These are phyloP conservation scores for Zalaria sp. DNA, from an alignment of 2,329 filamentous ascomycete species.

Conservation along the genomic window DNA sequence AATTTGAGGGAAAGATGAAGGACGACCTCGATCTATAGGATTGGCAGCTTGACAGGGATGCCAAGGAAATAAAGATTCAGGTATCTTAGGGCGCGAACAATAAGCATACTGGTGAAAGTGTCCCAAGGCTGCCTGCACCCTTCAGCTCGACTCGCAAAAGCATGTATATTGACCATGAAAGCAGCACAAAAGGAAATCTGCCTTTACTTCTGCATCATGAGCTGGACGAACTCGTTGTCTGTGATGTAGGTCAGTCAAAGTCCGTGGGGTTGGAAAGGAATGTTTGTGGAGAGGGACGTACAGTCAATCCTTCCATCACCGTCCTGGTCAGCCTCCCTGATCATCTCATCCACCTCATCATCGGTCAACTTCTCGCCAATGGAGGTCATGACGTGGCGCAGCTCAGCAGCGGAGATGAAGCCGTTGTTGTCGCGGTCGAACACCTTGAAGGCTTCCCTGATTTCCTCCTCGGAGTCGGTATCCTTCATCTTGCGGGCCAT, in stretches of 20 bases:
- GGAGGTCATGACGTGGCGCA: conserved; percentile 49
- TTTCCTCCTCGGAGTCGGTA: conserved; percentile 49
- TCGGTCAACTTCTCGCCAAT: conserved; percentile 52
- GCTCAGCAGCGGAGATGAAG: conserved; percentile 48
- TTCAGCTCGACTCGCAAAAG: conserved; percentile 2
- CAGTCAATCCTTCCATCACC: conserved; percentile 52
- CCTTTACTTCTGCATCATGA: conserved; percentile 42
- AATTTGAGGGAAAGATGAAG: not conserved
- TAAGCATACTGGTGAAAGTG: not conserved
- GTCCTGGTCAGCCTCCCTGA: conserved; percentile 50
- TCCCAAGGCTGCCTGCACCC: conserved; percentile 1
- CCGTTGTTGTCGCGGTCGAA: conserved; percentile 54
- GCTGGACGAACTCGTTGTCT: conserved; percentile 43
- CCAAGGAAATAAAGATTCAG: not conserved
- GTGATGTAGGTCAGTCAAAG: conserved; percentile 6
- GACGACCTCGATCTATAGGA: not conserved
- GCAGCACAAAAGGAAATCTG: not conserved
- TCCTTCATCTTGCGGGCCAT: conserved; percentile 51
- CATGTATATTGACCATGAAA: not conserved
- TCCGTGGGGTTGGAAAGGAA: not conserved
- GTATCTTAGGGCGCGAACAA: not conserved
- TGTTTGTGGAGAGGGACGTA: conserved; percentile 19
- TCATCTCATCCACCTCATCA: conserved; percentile 52
- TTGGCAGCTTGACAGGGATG: not conserved
- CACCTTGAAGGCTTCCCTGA: conserved; percentile 51